phyloP scores from a whole-genome alignment of 768 basidiomycete species.

The Calocera cornea region DNA sequence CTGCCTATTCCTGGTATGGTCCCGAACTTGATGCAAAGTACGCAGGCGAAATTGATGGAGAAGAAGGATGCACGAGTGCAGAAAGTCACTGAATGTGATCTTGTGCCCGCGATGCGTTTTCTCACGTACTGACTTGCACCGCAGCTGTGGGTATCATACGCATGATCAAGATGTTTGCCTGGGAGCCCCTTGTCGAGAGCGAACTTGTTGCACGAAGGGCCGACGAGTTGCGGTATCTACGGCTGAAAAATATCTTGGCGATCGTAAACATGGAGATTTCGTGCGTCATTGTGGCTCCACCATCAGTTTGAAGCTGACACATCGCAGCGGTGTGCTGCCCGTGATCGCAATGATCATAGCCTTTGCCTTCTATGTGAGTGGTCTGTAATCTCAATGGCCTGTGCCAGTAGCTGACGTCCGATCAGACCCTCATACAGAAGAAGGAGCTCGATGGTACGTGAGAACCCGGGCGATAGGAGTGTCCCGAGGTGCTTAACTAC shows the following conservation, averaged over 20 bases:
- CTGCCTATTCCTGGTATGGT: conserved; percentile 42
- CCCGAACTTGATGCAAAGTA: conserved; percentile 24
- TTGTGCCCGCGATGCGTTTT: neutral
- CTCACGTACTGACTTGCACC: conserved; percentile 14
- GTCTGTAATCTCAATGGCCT: neutral
- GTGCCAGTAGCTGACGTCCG: neutral
- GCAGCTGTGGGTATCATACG: conserved; percentile 43
- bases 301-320: neutral
- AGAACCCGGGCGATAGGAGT: conserved; percentile 10
- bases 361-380: conserved; percentile 43
- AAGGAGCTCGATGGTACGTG: conserved; percentile 23
- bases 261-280: conserved; percentile 34
- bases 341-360: conserved; percentile 52
- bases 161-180: conserved; percentile 60
- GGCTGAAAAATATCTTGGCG: conserved; percentile 40
- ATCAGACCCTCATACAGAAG: conserved; percentile 27
- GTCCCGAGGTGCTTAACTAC: conserved; percentile 27
- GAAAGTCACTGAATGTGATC: conserved; percentile 42
- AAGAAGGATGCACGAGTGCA: conserved; percentile 50
- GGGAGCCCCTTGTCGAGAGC: conserved; percentile 35
- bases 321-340: conserved; percentile 42
- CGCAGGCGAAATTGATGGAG: conserved; percentile 40
- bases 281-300: conserved; percentile 21
- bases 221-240: conserved; percentile 43
- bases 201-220: conserved; percentile 45